Percentiles rank a stretch among this genome's conserved stretches.
phyloP scores from a whole-genome alignment of 768 basidiomycete species.

The Favolaschia claudopus region DNA sequence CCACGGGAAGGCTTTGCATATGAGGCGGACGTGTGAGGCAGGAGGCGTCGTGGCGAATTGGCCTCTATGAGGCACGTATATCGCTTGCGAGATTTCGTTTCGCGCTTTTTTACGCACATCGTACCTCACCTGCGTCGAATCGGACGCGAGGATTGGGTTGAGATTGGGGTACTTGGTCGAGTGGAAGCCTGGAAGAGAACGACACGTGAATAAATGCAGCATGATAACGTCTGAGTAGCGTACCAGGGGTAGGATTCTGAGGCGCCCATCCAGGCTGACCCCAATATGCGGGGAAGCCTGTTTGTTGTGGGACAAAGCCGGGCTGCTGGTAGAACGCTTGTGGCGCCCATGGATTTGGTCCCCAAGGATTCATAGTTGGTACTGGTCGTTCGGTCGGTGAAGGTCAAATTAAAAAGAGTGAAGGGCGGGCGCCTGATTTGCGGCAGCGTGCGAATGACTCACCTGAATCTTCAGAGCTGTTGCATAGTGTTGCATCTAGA shows the following conservation, averaged over 20 bases:
- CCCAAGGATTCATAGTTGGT: conserved; percentile 18
- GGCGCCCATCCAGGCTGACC: conserved; percentile 21
- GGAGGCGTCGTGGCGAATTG: conserved; percentile 46
- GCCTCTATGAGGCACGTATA: conserved; percentile 47
- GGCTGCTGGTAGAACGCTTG: conserved; percentile 16
- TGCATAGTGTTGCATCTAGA: too few relatives aligned
- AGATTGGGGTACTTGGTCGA: conserved; percentile 56
- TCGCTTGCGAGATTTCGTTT: conserved; percentile 49
- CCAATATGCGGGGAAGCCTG: conserved; percentile 13
- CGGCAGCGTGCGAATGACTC: conserved; percentile 22
- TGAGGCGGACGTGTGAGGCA: conserved; percentile 55
- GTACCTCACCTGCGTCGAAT: conserved; percentile 57
- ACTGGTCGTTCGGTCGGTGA: neutral
- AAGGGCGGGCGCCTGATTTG: conserved; percentile 2
- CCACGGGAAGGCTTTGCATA: conserved; percentile 74
- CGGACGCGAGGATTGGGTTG: conserved; percentile 61
- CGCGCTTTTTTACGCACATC: conserved; percentile 54
- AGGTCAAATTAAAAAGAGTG: conserved; percentile 1
- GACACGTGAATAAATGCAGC: neutral
- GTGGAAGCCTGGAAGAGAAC: conserved; percentile 19
- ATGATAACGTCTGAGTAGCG: neutral
- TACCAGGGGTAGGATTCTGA: conserved; percentile 6
- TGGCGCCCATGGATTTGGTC: conserved; percentile 16
- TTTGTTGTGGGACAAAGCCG: neutral
- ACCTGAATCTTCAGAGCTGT: too few relatives aligned